These are phyloP conservation scores for Termitomyces sp. DNA, from an alignment of 768 basidiomycete species.

Conservation along the genomic window DNA sequence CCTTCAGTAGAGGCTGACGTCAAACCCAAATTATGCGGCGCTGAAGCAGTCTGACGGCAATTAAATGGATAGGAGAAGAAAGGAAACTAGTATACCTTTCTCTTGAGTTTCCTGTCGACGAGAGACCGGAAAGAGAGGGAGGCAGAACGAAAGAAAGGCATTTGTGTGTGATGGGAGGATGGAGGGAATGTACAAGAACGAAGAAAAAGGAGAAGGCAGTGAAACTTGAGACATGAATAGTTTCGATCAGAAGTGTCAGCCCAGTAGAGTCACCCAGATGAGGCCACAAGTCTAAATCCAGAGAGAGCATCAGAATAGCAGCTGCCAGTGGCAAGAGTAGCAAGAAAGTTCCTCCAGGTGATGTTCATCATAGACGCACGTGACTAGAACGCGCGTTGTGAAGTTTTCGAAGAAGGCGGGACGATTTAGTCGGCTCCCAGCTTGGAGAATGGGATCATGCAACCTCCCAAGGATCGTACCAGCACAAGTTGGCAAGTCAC, in stretches of 20 bases:
- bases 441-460: too few relatives aligned
- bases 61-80: background rate
- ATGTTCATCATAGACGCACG: background rate
- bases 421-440: too few relatives aligned
- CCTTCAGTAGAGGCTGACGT: background rate
- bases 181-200: background rate
- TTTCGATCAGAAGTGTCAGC: background rate
- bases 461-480: too few relatives aligned
- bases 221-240: slow-evolving; percentile 1
- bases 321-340: background rate
- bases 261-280: background rate
- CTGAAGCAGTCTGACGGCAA: background rate
- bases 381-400: background rate
- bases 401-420: too few relatives aligned
- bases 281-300: background rate
- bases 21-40: background rate
- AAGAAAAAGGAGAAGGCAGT: background rate
- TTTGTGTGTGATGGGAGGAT: background rate
- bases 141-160: background rate
- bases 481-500: too few relatives aligned
- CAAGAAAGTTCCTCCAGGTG: background rate
- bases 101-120: background rate
- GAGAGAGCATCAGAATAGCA: background rate
- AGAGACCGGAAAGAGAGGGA: background rate
- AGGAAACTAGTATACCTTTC: background rate